phyloP scores from a whole-genome alignment of 768 basidiomycete genomes.

The Tubosaeta sp. region DNA sequence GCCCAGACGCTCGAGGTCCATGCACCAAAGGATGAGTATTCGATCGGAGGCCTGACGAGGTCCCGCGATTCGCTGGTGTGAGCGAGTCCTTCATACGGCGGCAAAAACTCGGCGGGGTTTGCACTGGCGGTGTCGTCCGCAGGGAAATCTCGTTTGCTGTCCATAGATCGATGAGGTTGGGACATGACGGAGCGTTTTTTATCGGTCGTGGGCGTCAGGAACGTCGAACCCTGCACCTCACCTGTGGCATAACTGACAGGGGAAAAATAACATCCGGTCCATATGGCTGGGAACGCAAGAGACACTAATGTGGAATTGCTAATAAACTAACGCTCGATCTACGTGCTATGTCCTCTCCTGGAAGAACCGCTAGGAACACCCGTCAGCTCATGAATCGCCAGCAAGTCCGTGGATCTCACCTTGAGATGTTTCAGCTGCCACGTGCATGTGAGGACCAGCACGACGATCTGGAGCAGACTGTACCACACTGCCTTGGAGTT shows the following conservation, averaged over 20 bases:
- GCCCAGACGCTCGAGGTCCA: slow-evolving; percentile 50
- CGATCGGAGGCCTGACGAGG: slow-evolving; percentile 52
- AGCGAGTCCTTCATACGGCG: not conserved
- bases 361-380: slow-evolving; percentile 62
- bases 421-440: slow-evolving; percentile 95
- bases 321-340: not conserved
- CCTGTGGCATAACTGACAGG: slow-evolving; percentile 7
- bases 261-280: not conserved
- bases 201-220: slow-evolving; percentile 9
- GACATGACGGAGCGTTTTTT: slow-evolving; percentile 3
- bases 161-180: slow-evolving; percentile 16
- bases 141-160: slow-evolving; percentile 19
- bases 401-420: slow-evolving; percentile 40
- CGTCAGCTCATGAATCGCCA: slow-evolving; percentile 1
- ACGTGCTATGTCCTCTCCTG: slow-evolving; percentile 66
- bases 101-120: not conserved
- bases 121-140: slow-evolving; percentile 8
- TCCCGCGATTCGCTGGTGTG: not conserved
- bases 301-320: not conserved
- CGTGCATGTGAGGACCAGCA: slow-evolving; percentile 77
- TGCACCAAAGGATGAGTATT: slow-evolving; percentile 54
- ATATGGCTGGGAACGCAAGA: not conserved
- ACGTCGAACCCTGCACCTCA: slow-evolving; percentile 1
- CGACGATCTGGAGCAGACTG: slow-evolving; percentile 79
- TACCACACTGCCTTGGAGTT: slow-evolving; percentile 97